A percentile compares a stretch with the other conserved stretches of the same genome.
Conservation (phyloP, 768 basidiomycete genomes). For the Trametes coccinea region DNA sequence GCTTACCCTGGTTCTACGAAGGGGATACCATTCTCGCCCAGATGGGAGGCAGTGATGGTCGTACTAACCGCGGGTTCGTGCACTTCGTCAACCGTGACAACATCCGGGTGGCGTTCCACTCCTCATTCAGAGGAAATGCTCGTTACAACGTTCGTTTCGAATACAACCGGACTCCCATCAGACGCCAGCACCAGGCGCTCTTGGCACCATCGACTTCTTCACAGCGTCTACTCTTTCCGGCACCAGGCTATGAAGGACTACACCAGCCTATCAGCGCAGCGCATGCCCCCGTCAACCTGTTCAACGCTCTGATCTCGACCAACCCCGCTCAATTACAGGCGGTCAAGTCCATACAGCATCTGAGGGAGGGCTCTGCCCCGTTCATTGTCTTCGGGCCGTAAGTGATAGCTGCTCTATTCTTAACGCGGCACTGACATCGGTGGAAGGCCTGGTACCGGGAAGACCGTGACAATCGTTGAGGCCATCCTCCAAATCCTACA, state of each 20-base stretch:
- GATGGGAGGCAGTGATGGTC: slow-evolving; percentile 14
- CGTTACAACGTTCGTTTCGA: slow-evolving; percentile 57
- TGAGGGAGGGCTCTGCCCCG: slow-evolving; percentile 48
- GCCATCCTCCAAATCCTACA: slow-evolving; percentile 57
- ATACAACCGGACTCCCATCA: slow-evolving; percentile 52
- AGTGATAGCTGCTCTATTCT: no score
- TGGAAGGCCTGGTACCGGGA: slow-evolving; percentile 53
- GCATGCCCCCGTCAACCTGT: slow-evolving; percentile 27
- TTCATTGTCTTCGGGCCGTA: slow-evolving; percentile 69
- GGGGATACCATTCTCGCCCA: slow-evolving; percentile 36
- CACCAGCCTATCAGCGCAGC: background rate
- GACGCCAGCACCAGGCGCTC: slow-evolving; percentile 57
- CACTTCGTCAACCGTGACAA: slow-evolving; percentile 45
- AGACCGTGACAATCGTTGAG: slow-evolving; percentile 67
- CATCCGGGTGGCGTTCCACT: slow-evolving; percentile 49
- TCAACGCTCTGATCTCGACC: slow-evolving; percentile 35
- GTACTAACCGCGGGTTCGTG: slow-evolving; percentile 45
- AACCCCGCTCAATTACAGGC: slow-evolving; percentile 54
- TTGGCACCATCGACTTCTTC: slow-evolving; percentile 37
- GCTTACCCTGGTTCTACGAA: no score
- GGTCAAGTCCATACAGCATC: slow-evolving; percentile 47
- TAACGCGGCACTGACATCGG: no score
- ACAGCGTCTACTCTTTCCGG: slow-evolving; percentile 52
- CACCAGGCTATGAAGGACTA: slow-evolving; percentile 8
- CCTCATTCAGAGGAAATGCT: slow-evolving; percentile 40